These are phyloP conservation scores for Nigrospora sphaerica DNA, from an alignment of 2,329 filamentous ascomycete species.

Conservation along the genomic window DNA sequence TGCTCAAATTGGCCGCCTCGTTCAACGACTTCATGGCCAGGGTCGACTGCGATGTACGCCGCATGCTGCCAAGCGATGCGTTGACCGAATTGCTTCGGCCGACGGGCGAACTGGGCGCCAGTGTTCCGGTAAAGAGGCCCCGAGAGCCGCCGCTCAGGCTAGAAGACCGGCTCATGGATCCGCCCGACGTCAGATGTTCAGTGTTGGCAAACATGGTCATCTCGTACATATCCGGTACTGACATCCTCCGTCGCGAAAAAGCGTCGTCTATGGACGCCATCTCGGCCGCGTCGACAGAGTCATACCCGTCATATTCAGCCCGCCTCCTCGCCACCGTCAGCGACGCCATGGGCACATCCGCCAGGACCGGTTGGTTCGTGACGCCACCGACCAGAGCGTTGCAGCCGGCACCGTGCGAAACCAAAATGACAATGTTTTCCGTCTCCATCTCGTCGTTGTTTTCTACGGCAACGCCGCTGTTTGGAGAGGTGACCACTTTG, in stretches of 20 bases:
- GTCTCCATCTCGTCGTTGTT: conserved; percentile 51
- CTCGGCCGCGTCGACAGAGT: conserved; percentile 11
- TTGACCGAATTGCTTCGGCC: conserved; percentile 40
- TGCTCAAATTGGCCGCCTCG: conserved; percentile 4
- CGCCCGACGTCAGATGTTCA: conserved; percentile 56
- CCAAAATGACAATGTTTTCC: conserved; percentile 75
- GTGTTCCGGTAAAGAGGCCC: conserved; percentile 29
- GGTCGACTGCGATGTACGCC: conserved; percentile 16
- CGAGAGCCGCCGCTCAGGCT: conserved; percentile 26
- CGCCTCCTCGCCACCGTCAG: conserved; percentile 79
- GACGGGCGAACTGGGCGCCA: conserved; percentile 27
- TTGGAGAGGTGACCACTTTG: conserved; percentile 24
- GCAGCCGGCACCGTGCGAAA: conserved; percentile 92
- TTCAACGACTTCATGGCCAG: too few species aligned
- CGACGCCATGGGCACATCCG: conserved; percentile 85
- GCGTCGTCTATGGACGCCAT: conserved; percentile 19
- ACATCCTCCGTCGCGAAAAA: conserved; percentile 20
- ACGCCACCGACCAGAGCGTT: conserved; percentile 92
- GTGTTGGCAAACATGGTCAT: conserved; percentile 68
- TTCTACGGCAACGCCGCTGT: conserved; percentile 20
- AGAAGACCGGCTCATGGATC: conserved; percentile 21
- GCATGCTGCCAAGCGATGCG: conserved; percentile 27
- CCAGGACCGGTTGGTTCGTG: conserved; percentile 82
- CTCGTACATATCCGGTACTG: conserved; percentile 59
- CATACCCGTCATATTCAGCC: conserved; percentile 28